Evolutionary conservation across 1,139 yeast species (phyloP).

Genomic region (Suhomyces panamericanus): DNA sequence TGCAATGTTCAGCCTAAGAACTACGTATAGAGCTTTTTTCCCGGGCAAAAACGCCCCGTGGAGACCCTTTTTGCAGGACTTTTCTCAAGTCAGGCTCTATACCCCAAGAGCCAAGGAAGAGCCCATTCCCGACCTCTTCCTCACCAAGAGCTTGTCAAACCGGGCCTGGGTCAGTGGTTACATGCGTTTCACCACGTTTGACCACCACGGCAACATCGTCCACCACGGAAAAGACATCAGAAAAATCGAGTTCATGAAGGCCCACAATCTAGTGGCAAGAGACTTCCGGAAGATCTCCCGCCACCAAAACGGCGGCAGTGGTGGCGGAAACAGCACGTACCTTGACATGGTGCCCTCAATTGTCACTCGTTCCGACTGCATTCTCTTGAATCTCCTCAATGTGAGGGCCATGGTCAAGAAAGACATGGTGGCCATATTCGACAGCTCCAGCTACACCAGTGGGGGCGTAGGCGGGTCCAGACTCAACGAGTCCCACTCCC

Average conservation of each 20-base stretch:
- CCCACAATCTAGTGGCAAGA: slow-evolving; percentile 38
- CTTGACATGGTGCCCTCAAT: slow-evolving; percentile 48
- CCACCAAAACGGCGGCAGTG: slow-evolving; percentile 19
- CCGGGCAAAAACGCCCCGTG: background rate
- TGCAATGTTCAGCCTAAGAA: background rate
- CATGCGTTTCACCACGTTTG: slow-evolving; percentile 61
- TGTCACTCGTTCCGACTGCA: slow-evolving; percentile 37
- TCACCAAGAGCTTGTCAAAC: slow-evolving; percentile 24
- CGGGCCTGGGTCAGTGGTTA: slow-evolving; percentile 28
- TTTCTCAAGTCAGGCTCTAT: background rate
- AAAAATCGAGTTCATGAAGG: slow-evolving; percentile 38
- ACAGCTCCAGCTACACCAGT: slow-evolving; percentile 23
- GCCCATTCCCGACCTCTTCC: slow-evolving; percentile 23
- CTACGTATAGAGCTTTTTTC: background rate
- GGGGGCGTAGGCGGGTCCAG: slow-evolving; percentile 25
- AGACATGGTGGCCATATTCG: slow-evolving; percentile 43
- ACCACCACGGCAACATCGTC: slow-evolving; percentile 36
- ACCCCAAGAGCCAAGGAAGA: slow-evolving; percentile 2
- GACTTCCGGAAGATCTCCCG: slow-evolving; percentile 44
- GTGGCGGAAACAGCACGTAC: slow-evolving; percentile 8
- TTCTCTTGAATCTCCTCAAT: slow-evolving; percentile 42
- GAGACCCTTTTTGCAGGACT: background rate
- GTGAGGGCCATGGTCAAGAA: slow-evolving; percentile 44
- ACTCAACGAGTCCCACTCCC: slow-evolving; percentile 38
- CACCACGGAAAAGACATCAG: slow-evolving; percentile 43